Conservation (phyloP, 2,329 filamentous ascomycete genomes). For the Phaeosphaeriaceae sp. region DNA sequence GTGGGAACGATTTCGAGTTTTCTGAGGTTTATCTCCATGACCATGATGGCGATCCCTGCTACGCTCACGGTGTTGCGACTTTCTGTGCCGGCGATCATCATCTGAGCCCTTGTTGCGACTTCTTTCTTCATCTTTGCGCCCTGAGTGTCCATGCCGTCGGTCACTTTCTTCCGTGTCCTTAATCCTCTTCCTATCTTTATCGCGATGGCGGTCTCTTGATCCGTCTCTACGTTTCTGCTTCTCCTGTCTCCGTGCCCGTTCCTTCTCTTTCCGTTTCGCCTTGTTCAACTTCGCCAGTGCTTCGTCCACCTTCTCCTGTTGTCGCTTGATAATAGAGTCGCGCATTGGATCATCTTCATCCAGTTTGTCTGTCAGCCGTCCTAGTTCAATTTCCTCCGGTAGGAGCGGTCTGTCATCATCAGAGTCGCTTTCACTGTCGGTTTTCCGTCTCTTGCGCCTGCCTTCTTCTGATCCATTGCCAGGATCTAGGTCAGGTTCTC, state of each 20-base stretch:
- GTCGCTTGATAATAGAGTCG: slow-evolving; percentile 83
- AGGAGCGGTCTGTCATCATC: slow-evolving; percentile 67
- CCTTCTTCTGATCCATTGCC: slow-evolving; percentile 51
- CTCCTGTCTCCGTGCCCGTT: slow-evolving; percentile 52
- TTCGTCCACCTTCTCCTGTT: slow-evolving; percentile 83
- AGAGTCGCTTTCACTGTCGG: slow-evolving; percentile 50
- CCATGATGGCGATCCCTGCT: slow-evolving; percentile 20
- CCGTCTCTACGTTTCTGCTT: slow-evolving; percentile 32
- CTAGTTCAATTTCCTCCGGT: slow-evolving; percentile 82
- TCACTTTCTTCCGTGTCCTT: slow-evolving; percentile 24
- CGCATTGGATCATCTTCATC: slow-evolving; percentile 99
- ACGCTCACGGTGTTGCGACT: slow-evolving; percentile 14
- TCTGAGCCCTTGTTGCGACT: slow-evolving; percentile 21
- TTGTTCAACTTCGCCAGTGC: slow-evolving; percentile 66
- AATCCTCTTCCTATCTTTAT: slow-evolving; percentile 27
- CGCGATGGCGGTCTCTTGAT: slow-evolving; percentile 31
- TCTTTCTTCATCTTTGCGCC: slow-evolving; percentile 16
- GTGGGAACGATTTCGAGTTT: slow-evolving; percentile 9
- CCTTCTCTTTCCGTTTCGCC: slow-evolving; percentile 54
- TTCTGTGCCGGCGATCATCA: slow-evolving; percentile 13
- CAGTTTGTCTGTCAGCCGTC: slow-evolving; percentile 75
- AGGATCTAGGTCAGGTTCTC: slow-evolving; percentile 49
- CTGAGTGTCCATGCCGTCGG: slow-evolving; percentile 14
- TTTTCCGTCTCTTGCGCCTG: slow-evolving; percentile 56
- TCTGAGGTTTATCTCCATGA: slow-evolving; percentile 13